phyloP scores from a whole-genome alignment of 2,329 filamentous ascomycete species.

The Fusarium verrucosum region DNA sequence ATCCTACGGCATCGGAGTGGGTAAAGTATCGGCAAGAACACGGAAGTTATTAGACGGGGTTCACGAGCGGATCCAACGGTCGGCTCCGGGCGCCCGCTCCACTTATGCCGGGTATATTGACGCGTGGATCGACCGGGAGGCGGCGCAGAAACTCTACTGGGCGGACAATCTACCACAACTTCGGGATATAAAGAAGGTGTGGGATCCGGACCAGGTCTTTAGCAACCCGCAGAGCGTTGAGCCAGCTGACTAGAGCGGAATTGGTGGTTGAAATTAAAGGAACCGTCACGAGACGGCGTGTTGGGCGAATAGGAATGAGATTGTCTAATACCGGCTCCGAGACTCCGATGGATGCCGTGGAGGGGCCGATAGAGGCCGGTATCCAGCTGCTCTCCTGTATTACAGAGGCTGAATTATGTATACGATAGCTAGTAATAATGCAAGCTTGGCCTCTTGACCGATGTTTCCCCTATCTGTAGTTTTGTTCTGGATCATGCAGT shows the following conservation, averaged over 20 bases:
- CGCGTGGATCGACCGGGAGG: slow-evolving; percentile 52
- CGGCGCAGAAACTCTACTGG: slow-evolving; percentile 52
- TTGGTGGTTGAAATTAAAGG: not conserved
- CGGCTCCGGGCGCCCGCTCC: slow-evolving; percentile 50
- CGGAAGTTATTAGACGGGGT: slow-evolving; percentile 62
- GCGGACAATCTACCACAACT: slow-evolving; percentile 48
- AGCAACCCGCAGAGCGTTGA: slow-evolving; percentile 51
- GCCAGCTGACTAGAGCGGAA: slow-evolving; percentile 50
- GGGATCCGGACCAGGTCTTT: slow-evolving; percentile 52
- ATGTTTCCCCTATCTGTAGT: not conserved
- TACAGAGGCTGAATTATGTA: not conserved
- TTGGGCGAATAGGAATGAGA: not conserved
- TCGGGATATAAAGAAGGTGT: slow-evolving; percentile 47
- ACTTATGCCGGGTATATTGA: slow-evolving; percentile 74
- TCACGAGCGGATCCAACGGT: slow-evolving; percentile 53
- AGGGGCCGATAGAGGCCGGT: slow-evolving; percentile 31
- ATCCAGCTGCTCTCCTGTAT: too few relatives aligned
- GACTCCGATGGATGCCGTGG: slow-evolving; percentile 10
- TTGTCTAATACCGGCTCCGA: slow-evolving; percentile 12
- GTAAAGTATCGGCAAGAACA: slow-evolving; percentile 56
- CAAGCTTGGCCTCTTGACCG: not conserved
- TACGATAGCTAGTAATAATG: not conserved
- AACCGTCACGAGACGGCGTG: slow-evolving; percentile 1
- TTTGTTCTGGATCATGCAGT: not conserved
- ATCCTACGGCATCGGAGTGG: slow-evolving; percentile 65